These are phyloP conservation scores for Lactarius vividus DNA, from an alignment of 768 basidiomycete species.

Conservation along the genomic window DNA sequence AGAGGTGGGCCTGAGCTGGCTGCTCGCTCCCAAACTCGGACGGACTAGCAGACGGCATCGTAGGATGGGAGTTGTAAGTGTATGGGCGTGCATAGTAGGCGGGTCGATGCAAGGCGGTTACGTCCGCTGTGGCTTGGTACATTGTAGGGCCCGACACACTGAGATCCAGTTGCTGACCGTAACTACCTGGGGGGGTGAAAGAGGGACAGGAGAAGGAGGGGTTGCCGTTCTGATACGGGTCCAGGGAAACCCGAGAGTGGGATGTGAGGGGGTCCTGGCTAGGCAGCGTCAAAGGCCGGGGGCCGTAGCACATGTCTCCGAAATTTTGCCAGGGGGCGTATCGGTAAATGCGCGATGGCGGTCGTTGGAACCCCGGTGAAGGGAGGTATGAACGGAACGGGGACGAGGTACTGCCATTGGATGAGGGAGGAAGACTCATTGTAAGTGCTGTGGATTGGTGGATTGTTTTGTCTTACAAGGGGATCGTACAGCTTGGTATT, in stretches of 20 bases:
- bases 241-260: not conserved
- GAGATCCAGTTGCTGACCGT: not conserved
- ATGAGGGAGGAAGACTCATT: slow-evolving; percentile 1
- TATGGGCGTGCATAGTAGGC: not conserved
- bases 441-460: not conserved
- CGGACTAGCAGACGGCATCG: not conserved
- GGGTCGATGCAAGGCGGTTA: not conserved
- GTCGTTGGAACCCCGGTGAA: not conserved
- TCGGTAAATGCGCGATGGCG: not conserved
- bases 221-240: not conserved
- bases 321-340: not conserved
- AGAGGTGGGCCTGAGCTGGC: not conserved
- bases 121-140: not conserved
- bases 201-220: not conserved
- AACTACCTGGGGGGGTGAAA: not conserved
- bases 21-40: not conserved
- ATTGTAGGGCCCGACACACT: not conserved
- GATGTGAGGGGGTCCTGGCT: not conserved
- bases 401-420: not conserved
- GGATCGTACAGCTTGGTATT: not conserved
- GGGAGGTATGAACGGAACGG: not conserved
- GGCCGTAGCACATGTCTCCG: not conserved
- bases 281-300: not conserved
- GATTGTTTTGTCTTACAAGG: not conserved
- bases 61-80: not conserved